phyloP scores from a whole-genome alignment of 2,329 filamentous ascomycete species.

The Orbilia oligospora region DNA sequence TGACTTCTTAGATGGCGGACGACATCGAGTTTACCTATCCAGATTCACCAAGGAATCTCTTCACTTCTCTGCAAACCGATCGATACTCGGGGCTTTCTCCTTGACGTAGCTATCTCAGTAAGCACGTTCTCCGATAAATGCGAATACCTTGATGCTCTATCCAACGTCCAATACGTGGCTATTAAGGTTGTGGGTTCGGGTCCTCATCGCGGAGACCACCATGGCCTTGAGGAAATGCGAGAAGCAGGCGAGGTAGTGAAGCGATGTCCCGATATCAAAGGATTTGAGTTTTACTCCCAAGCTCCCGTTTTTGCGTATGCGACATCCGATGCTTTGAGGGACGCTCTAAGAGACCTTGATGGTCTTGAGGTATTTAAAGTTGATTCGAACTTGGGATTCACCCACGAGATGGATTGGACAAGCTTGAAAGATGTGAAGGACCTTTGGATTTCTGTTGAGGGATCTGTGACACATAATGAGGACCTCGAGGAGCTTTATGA shows the following conservation, averaged over 20 bases:
- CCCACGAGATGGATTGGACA: constrained; percentile 42
- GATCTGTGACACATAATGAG: constrained; percentile 38
- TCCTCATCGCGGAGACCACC: constrained; percentile 11
- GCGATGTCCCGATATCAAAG: constrained; percentile 44
- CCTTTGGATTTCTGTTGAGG: constrained; percentile 49
- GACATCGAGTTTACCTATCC: constrained; percentile 24
- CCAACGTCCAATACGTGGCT: constrained; percentile 35
- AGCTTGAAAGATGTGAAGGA: constrained; percentile 38
- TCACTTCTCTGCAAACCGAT: constrained; percentile 35
- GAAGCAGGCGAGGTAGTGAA: constrained; percentile 34
- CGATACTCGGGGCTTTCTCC: constrained; percentile 6
- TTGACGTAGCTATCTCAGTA: constrained; percentile 28
- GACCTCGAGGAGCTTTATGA: constrained; percentile 47
- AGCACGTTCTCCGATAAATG: constrained; percentile 17
- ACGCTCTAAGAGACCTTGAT: constrained; percentile 18
- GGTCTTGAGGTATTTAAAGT: constrained; percentile 44
- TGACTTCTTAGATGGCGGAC: constrained; percentile 36
- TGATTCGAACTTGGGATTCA: constrained; percentile 56
- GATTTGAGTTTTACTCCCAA: constrained; percentile 58
- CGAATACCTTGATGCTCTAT: constrained; percentile 35
- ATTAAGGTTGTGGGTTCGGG: constrained; percentile 37
- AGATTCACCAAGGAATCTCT: constrained; percentile 35
- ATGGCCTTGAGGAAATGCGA: constrained; percentile 34
- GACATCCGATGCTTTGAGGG: constrained; percentile 37
- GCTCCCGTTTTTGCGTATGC: constrained; percentile 45